A percentile compares a stretch with the other conserved stretches of the same genome.
Evolutionary conservation across 1,284 basidiomycete genomes (phyloP).

Genomic region (Baeospora myosura): DNA sequence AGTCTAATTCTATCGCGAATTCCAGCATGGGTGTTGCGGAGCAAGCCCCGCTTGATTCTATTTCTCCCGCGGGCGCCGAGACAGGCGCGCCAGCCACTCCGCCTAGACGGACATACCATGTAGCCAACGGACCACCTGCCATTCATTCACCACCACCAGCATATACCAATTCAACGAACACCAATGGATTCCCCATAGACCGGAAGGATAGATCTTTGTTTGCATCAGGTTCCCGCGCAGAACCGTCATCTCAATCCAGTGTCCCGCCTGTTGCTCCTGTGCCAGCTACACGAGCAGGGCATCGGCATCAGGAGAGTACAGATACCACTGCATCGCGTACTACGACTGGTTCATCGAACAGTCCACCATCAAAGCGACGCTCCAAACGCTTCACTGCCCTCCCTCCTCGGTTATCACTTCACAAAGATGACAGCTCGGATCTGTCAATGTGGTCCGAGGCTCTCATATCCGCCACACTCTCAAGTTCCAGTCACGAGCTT

Average conservation of each 20-base stretch:
- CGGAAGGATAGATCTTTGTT: background rate
- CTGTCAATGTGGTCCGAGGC: slow-evolving; percentile 18
- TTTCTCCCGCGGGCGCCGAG: background rate
- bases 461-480: slow-evolving; percentile 9
- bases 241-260: background rate
- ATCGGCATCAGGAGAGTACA: background rate
- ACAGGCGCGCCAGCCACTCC: slow-evolving; percentile 21
- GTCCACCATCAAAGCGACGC: slow-evolving; percentile 11
- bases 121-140: slow-evolving; percentile 27
- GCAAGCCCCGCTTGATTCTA: background rate
- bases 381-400: slow-evolving; percentile 27
- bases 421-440: slow-evolving; percentile 29
- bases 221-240: background rate
- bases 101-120: slow-evolving; percentile 27
- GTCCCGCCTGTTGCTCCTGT: no score
- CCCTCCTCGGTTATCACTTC: slow-evolving; percentile 51
- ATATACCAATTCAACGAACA: slow-evolving; percentile 18
- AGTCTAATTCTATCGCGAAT: background rate
- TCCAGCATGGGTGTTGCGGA: background rate
- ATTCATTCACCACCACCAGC: slow-evolving; percentile 37
- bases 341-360: slow-evolving; percentile 7
- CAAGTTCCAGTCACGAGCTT: slow-evolving; percentile 1
- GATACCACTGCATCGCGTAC: no score
- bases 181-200: background rate
- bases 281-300: background rate